These are phyloP conservation scores for Dichotomopilus funicola DNA, from an alignment of 2,329 filamentous ascomycete genomes.

Conservation along the genomic window DNA sequence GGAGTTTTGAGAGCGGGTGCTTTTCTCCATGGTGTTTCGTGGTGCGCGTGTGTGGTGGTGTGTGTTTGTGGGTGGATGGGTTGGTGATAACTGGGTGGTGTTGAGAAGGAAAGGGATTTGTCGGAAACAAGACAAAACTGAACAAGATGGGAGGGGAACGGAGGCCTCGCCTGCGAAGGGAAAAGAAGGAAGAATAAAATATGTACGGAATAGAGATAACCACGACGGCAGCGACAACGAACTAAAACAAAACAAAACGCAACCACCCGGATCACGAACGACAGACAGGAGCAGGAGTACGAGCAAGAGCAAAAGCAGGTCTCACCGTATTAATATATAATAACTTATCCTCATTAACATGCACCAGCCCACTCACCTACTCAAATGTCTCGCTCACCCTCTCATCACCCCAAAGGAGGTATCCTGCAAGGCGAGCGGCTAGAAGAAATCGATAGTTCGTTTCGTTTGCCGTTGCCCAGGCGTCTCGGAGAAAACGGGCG, in stretches of 20 bases:
- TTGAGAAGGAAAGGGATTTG: too few species aligned
- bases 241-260: background rate
- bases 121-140: too few species aligned
- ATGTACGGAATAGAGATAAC: background rate
- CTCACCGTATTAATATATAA: slow-evolving; percentile 18
- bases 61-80: background rate
- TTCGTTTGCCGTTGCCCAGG: too few species aligned
- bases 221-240: background rate
- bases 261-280: background rate
- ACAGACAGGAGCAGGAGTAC: background rate
- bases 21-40: slow-evolving; percentile 19
- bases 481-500: too few species aligned
- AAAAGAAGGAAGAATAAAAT: background rate
- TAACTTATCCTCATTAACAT: too few species aligned
- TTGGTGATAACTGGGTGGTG: background rate
- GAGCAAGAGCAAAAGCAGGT: slow-evolving; percentile 5
- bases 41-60: background rate
- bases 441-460: too few species aligned
- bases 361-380: background rate
- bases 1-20: slow-evolving; percentile 23
- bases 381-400: background rate
- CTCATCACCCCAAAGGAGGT: too few species aligned
- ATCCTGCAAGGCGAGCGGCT: background rate
- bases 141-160: too few species aligned
- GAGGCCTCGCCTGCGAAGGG: too few species aligned